Conservation (phyloP, 352 stramenopile genomes). For the Peronospora destructor region DNA sequence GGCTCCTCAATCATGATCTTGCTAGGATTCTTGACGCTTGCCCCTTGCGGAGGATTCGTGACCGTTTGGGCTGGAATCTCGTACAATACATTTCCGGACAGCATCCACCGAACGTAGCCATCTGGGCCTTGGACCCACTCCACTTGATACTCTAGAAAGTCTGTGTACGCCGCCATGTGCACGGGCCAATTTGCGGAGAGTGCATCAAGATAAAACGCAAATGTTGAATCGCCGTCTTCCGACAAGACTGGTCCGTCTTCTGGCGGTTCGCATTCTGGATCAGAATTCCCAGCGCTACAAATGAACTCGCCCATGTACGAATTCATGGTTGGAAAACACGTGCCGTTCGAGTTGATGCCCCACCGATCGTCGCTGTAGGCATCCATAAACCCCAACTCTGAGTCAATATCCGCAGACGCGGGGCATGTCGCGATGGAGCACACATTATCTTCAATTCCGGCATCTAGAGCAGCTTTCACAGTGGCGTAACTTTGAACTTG, state of each 20-base stretch:
- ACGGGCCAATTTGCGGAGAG: slow-evolving; percentile 50
- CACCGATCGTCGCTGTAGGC: slow-evolving; percentile 18
- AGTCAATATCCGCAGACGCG: slow-evolving; percentile 36
- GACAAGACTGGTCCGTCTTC: slow-evolving; percentile 7
- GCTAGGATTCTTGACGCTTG: slow-evolving; percentile 47
- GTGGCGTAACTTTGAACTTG: slow-evolving; percentile 22
- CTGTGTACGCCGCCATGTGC: slow-evolving; percentile 40
- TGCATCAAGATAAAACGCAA: slow-evolving; percentile 79
- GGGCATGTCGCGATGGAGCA: slow-evolving; percentile 33
- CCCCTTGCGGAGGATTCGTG: slow-evolving; percentile 42
- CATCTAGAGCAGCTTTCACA: slow-evolving; percentile 19
- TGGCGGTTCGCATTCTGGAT: slow-evolving; percentile 19
- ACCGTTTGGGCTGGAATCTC: slow-evolving; percentile 74
- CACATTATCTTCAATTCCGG: slow-evolving; percentile 35
- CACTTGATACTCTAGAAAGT: slow-evolving; percentile 45
- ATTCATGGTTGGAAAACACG: slow-evolving; percentile 41
- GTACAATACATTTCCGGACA: slow-evolving; percentile 84
- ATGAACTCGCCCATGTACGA: slow-evolving; percentile 45
- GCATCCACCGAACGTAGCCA: slow-evolving; percentile 66
- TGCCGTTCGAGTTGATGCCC: slow-evolving; percentile 44
- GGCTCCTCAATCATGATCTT: slow-evolving; percentile 92
- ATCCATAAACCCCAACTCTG: slow-evolving; percentile 29
- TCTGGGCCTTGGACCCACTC: slow-evolving; percentile 49
- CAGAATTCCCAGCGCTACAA: slow-evolving; percentile 33
- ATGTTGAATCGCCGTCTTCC: slow-evolving; percentile 17